These are phyloP conservation scores for Meredithiella fracta DNA, from an alignment of 2,329 filamentous ascomycete genomes.

Conservation along the genomic window DNA sequence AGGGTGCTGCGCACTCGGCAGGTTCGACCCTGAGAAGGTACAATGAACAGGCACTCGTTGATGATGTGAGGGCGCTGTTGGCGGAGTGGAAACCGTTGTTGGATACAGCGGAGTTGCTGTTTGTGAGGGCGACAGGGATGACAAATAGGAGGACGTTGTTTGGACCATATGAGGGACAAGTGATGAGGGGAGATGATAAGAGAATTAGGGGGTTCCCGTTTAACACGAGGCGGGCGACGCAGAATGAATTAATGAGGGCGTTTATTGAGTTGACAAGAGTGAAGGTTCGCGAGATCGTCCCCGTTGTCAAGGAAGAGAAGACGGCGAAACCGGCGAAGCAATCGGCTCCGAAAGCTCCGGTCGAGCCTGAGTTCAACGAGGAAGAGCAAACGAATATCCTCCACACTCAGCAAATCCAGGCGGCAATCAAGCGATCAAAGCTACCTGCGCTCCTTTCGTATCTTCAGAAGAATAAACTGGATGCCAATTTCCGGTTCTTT, in stretches of 20 bases:
- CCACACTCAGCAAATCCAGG: slow-evolving; percentile 79
- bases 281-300: slow-evolving; percentile 66
- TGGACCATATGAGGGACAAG: slow-evolving; percentile 77
- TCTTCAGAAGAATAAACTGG: slow-evolving; percentile 56
- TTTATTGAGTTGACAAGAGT: slow-evolving; percentile 88
- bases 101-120: slow-evolving; percentile 68
- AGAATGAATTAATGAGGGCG: slow-evolving; percentile 82
- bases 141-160: slow-evolving; percentile 80
- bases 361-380: slow-evolving; percentile 52
- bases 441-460: slow-evolving; percentile 76
- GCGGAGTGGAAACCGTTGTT: slow-evolving; percentile 74
- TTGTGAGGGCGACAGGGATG: slow-evolving; percentile 73
- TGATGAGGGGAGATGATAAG: slow-evolving; percentile 61
- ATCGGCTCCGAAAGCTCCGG: slow-evolving; percentile 31
- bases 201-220: slow-evolving; percentile 82
- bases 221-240: slow-evolving; percentile 77
- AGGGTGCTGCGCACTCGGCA: slow-evolving; percentile 84
- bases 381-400: slow-evolving; percentile 69
- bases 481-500: slow-evolving; percentile 57
- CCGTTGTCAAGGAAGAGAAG: slow-evolving; percentile 38
- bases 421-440: slow-evolving; percentile 76
- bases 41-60: slow-evolving; percentile 77
- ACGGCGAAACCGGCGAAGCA: slow-evolving; percentile 23
- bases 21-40: slow-evolving; percentile 80
- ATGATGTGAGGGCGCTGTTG: slow-evolving; percentile 72